Evolutionary conservation across 371 early-diverging fungal species (phyloP).

Genomic region (Syncephalastrum contaminatum): DNA sequence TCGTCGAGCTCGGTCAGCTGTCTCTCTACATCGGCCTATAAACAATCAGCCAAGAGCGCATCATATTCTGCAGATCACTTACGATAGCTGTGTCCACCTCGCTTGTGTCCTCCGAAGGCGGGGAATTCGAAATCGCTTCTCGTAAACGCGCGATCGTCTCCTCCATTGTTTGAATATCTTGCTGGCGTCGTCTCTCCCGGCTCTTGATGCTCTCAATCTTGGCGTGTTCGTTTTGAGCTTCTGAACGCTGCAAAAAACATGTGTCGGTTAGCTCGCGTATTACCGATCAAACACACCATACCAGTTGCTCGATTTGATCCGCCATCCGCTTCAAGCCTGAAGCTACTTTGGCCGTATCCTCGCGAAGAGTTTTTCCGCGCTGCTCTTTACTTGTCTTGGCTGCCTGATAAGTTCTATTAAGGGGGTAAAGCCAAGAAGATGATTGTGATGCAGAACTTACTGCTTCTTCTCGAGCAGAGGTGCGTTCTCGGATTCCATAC

Average conservation of each 20-base stretch:
- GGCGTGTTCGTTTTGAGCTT: neutral
- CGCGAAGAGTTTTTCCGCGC: no score
- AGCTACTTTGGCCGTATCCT: no score
- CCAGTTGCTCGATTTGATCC: conserved; percentile 11
- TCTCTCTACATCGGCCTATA: conserved; percentile 10
- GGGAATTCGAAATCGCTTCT: conserved; percentile 26
- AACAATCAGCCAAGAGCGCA: neutral
- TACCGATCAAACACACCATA: conserved; percentile 9
- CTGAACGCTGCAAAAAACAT: no score
- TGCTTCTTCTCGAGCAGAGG: no score
- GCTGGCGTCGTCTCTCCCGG: conserved; percentile 34
- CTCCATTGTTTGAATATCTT: conserved; percentile 40
- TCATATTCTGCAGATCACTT: conserved; percentile 2
- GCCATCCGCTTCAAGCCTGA: conserved; percentile 4
- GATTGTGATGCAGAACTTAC: no score
- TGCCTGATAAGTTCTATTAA: no score
- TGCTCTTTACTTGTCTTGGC: no score
- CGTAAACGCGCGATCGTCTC: conserved; percentile 48
- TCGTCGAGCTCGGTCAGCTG: conserved; percentile 7
- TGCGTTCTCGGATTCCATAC: no score
- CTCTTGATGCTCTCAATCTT: conserved; percentile 31
- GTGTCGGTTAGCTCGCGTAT: neutral
- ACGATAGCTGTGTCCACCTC: conserved; percentile 40
- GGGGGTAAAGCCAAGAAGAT: no score
- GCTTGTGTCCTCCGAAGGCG: conserved; percentile 30